Conservation (phyloP, 2,329 filamentous ascomycete species). For the Aspergillus awamori region DNA sequence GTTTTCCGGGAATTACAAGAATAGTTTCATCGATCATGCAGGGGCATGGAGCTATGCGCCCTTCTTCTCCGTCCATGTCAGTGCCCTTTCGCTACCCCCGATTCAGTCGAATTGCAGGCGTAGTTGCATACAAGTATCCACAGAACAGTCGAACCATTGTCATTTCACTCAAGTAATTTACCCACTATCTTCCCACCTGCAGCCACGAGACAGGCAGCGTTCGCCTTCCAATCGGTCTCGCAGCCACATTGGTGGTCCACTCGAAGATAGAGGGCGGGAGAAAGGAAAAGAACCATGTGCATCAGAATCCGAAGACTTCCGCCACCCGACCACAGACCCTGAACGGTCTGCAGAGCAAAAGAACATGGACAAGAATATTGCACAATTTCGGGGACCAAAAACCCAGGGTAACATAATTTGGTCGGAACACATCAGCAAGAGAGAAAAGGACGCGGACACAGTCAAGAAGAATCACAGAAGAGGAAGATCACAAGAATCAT, state of each 20-base stretch:
- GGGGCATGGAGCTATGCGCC: not conserved
- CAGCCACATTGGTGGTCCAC: constrained; percentile 1
- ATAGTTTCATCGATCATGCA: not conserved
- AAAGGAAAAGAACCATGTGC: constrained; percentile 10
- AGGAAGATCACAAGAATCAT: constrained; percentile 17
- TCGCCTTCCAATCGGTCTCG: not conserved
- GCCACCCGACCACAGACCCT: constrained; percentile 19
- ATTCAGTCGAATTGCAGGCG: not conserved
- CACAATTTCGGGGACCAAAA: constrained; percentile 26
- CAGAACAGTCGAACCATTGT: constrained; percentile 3
- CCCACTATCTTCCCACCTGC: constrained; percentile 1
- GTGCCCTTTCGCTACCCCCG: not conserved
- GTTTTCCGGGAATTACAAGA: not conserved
- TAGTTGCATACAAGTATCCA: not conserved
- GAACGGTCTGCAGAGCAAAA: constrained; percentile 10
- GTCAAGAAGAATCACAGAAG: constrained; percentile 3
- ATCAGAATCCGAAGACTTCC: constrained; percentile 15
- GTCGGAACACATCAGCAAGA: constrained; percentile 19
- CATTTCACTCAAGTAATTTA: constrained; percentile 4
- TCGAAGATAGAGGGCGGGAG: not conserved
- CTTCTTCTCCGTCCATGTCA: not conserved
- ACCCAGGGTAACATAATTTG: constrained; percentile 27
- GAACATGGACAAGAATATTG: constrained; percentile 22
- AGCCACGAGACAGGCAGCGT: not conserved
- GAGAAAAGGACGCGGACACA: constrained; percentile 12